These are phyloP conservation scores for Streptanthus diversifolius DNA, from an alignment of 345 rosid genomes.

Conservation along the genomic window DNA sequence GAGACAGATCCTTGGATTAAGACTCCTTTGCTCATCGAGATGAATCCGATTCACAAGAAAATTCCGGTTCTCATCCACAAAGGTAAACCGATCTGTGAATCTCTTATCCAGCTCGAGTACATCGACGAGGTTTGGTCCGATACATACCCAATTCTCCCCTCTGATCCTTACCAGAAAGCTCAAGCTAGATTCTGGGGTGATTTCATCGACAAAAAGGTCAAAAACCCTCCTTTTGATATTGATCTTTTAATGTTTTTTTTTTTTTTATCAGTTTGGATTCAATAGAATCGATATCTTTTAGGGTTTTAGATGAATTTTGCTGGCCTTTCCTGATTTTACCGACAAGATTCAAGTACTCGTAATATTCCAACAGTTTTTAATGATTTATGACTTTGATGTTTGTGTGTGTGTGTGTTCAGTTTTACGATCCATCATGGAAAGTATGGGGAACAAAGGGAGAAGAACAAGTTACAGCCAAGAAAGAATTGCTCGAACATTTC, in stretches of 20 bases:
- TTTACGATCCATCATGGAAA: conserved; percentile 17
- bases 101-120: conserved; percentile 9
- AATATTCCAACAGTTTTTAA: too few relatives aligned
- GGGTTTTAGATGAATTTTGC: too few relatives aligned
- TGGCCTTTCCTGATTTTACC: too few relatives aligned
- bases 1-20: background rate
- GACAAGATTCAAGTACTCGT: background rate
- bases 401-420: background rate
- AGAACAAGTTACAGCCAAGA: conserved; percentile 40
- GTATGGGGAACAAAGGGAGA: conserved; percentile 45
- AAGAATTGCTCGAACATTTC: conserved; percentile 48
- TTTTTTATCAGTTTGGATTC: too few relatives aligned
- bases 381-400: background rate
- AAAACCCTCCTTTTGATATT: background rate
- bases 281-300: too few relatives aligned
- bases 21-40: conserved; percentile 18
- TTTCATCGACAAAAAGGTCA: background rate
- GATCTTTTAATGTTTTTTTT: too few relatives aligned
- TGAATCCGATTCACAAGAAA: conserved; percentile 34
- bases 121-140: conserved; percentile 1
- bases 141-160: background rate
- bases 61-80: conserved; percentile 22
- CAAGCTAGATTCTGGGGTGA: background rate
- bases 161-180: conserved; percentile 3
- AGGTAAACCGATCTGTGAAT: background rate